phyloP scores from a whole-genome alignment of 2,329 filamentous ascomycete species.

The Exophiala spinifera region DNA sequence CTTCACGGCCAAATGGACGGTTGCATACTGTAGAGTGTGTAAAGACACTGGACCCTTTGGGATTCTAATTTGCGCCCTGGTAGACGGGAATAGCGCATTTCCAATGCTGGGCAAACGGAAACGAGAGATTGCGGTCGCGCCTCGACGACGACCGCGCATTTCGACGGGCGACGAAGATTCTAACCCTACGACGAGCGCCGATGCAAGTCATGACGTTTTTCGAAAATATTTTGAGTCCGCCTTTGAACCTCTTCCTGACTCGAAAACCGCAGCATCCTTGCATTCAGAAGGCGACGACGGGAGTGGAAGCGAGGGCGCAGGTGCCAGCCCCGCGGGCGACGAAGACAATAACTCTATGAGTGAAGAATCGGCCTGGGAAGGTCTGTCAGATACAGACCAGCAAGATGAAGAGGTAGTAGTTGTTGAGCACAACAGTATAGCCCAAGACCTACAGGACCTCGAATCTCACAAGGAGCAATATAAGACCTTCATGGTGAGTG shows the following conservation, averaged over 20 bases:
- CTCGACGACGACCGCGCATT: constrained; percentile 24
- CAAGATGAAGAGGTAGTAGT: constrained; percentile 40
- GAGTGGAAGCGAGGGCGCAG: constrained; percentile 27
- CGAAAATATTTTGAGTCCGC: constrained; percentile 81
- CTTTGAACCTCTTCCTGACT: constrained; percentile 66
- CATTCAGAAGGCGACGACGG: constrained; percentile 10
- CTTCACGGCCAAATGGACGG: no score
- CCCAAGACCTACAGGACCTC: constrained; percentile 40
- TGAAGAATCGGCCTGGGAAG: constrained; percentile 57
- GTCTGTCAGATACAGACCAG: constrained; percentile 50
- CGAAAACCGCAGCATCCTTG: constrained; percentile 10
- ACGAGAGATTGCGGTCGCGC: constrained; percentile 37
- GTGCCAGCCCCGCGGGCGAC: constrained; percentile 29
- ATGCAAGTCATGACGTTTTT: constrained; percentile 71
- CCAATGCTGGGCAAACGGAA: constrained; percentile 49
- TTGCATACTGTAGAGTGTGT: no score
- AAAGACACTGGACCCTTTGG: no score
- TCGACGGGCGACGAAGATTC: constrained; percentile 17
- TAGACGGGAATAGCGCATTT: no score
- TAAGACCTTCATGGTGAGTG: constrained; percentile 72
- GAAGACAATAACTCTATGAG: constrained; percentile 29
- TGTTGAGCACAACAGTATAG: constrained; percentile 51
- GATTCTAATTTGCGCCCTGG: no score
- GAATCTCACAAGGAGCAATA: constrained; percentile 65
- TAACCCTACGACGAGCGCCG: constrained; percentile 31